Evolutionary conservation across 495 filamentous ascomycete genomes (phyloP), one percentile per base, ranked within the genome.

Genomic region (Penicillium taxi): DNA sequence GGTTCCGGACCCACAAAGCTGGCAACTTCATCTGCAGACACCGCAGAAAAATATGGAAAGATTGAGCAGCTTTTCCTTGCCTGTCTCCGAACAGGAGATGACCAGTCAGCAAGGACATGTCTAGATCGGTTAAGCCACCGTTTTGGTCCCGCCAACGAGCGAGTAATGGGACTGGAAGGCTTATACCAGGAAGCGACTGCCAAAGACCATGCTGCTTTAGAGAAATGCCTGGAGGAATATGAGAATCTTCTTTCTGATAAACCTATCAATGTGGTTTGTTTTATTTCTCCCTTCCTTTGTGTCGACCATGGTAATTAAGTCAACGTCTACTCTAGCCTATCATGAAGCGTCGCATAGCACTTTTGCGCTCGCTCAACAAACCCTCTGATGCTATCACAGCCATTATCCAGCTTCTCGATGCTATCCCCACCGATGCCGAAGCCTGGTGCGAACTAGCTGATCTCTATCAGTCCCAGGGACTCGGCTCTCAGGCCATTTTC

Each of bases 401-500:
- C 25, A 63, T 96, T 26, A 75, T 79, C 41, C 68, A 80, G 39
- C 67, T 96, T 19, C 70, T 98, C 26, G 80, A 88, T 42, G 75
- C 81, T 39, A 81, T 82, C 7, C 90, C 91, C 4, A 95, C 85
- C 6, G 93, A 96, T 65, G 80, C 81, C 8, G 91, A 98, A 58
- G 81, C 86, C 12, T 98, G 91, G 91, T 79, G 86, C 35, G 91
- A 98, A 66, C 70, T 98, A 47, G 73, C 84, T 21, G 84, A 90
- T 47, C 60, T 96, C 21, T 96, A 98, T 56, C 64, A 86, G 29
- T 63, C 69, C 1, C 81, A 87, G 50, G 83, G 82, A 5, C 60
- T 86, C 49, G 83, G 81, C 47, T 56, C 74, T 14, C 90, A 95
- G 55, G 86, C 89, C 22, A 76, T 90, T 30, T 96, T 81, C 58